Evolutionary conservation across 2,329 filamentous ascomycete genomes (phyloP), one percentile per base, ranked within the genome.

Genomic region (Chalaropsis ovoidea): DNA sequence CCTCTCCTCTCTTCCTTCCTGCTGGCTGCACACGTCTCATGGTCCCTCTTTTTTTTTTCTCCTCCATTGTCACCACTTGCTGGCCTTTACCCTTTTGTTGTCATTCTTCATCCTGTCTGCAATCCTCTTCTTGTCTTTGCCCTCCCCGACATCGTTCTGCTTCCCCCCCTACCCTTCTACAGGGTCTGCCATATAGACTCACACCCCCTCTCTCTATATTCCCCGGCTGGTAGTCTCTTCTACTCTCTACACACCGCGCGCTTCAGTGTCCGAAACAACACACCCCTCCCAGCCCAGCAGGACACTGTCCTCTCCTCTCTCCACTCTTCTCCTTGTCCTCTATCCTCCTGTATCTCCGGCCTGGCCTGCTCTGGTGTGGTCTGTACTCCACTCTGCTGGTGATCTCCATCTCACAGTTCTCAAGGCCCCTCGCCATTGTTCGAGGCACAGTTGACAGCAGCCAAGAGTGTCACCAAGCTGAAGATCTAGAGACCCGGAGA

Each of bases 171-270:
- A 13, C 19, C 47, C 52, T 56, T 10, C 22, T 35, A 35, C 52
- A 56, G 52, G 52, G 52, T n/a, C 52, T 17, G 24, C 17, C 15
- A 56, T 56, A 61, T 27, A 56, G 22, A 49, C n/a, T 19, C 45
- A 8, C 45, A 19, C 45, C 19, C 19, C 11, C 19, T 17, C 45
- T 49, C 22, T 22, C 45, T 49, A 15, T 22, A 4, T 49, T 49
- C n/a, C 45, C 11, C 27, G 24, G 31, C n/a, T n/a, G 22, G 13
- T 61, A 39, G n/a, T 49, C 45, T 49, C 45, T 49, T 49, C 45
- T 19, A 49, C 45, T 49, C 45, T 31, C 54, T n/a, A n/a, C n/a
- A n/a, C n/a, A n/a, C n/a, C n/a, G n/a, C 54, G 54, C 54, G 54
- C 31, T 60, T 39, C 54, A n/a, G 42, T 10, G 13, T 43, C 17